These are phyloP conservation scores for Nigrospora oryzae DNA, from an alignment of 2,329 filamentous ascomycete genomes.

Conservation along the genomic window DNA sequence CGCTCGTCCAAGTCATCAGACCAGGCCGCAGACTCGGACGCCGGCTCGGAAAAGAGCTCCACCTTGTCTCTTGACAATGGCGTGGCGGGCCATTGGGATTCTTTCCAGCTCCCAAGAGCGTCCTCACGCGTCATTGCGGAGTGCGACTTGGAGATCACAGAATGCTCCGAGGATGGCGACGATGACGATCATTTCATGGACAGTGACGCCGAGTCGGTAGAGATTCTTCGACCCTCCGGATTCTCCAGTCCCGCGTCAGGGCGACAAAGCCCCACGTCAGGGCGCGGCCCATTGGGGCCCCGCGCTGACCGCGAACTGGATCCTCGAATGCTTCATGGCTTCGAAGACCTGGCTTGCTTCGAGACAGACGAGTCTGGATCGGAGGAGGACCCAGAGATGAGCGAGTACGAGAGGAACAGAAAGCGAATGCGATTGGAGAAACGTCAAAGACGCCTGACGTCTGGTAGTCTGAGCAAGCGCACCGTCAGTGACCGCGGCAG, in stretches of 20 bases:
- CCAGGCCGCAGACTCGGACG: conserved; percentile 2
- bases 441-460: conserved; percentile 20
- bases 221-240: conserved; percentile 16
- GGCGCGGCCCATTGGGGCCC: conserved; percentile 15
- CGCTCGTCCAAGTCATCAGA: conserved; percentile 20
- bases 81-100: too few species aligned
- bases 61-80: too few species aligned
- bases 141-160: conserved; percentile 15
- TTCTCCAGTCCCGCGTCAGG: conserved; percentile 20
- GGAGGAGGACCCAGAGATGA: conserved; percentile 9
- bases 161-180: conserved; percentile 17
- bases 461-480: conserved; percentile 24
- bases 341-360: conserved; percentile 18
- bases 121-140: too few species aligned
- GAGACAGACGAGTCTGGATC: conserved; percentile 10
- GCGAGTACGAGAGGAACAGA: conserved; percentile 14
- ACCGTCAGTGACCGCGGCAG: conserved; percentile 25
- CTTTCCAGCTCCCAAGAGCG: too few species aligned
- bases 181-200: conserved; percentile 13
- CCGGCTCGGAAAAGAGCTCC: conserved; percentile 8
- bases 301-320: conserved; percentile 16
- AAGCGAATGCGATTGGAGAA: conserved; percentile 13
- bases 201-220: conserved; percentile 14
- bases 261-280: too few species aligned
- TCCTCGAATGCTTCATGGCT: conserved; percentile 14